Base-by-base conservation (phyloP, 1,284 basidiomycete genomes). In the Pseudozyma pruni region DNA sequence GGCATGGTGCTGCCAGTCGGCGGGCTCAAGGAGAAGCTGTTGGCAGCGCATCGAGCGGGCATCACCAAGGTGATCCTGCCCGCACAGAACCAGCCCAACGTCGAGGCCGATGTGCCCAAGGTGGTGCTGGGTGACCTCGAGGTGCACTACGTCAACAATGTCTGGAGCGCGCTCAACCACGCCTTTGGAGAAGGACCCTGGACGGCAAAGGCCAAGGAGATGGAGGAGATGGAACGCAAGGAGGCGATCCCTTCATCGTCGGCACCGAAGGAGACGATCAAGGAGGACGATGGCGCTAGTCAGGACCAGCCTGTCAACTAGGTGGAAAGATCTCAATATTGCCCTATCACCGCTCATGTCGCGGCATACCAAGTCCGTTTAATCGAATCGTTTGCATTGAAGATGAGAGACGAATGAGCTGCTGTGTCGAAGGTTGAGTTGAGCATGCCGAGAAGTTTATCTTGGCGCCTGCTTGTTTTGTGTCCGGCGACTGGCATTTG, bases 1-100 rank as follows among this genome's bases (percentile, higher is more conserved):
- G 80, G 80, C 10, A 80, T 82, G 75, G 79, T 81, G 7, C 56
- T 81, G 22, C 79, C 80, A 3, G 80, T 81, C 7, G 80, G 80
- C 17, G 80, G 80, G 1, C 50, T 81, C 37, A 81, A 81, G 69
- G 80, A 82, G 64, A 82, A 82, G 72, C 62, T 81, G 29, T 64
- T 82, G 17, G 80, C 80, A 4, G 80, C 80, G 8, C 80, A 82
- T 50, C 63, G 80, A 22, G 77, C 76, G 0, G 75, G 76, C 3
- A 79, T 82, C 37, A 72, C 59, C 19, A 76, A 73, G 29, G 68
- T 82, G 33, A 80, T 82, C 40, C 38, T 82, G 43, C 81, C 81
- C 3, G 76, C 78, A 10, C 74, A 76, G 54, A 81, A 81, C 62
- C 73, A 71, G 56, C 75, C 81, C 17, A 80, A 80, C 45, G 79